Percentiles rank a stretch among this genome's conserved stretches.
Conservation (phyloP, 2,329 filamentous ascomycete species). For the Ophiostoma ulmi region DNA sequence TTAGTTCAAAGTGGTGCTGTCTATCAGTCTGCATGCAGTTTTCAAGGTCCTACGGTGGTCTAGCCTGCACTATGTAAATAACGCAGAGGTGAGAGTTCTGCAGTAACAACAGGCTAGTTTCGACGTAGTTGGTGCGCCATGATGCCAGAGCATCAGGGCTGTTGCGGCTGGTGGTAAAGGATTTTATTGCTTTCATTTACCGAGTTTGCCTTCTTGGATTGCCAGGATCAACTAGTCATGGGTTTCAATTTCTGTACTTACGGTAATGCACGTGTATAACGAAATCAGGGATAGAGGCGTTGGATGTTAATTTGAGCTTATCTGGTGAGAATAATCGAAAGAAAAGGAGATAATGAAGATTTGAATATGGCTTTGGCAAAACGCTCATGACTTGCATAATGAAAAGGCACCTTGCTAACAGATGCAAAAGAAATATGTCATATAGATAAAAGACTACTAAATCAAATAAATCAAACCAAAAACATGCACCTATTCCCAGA, state of each 20-base stretch:
- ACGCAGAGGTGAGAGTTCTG: neutral
- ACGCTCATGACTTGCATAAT: neutral
- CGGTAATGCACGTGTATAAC: too few species aligned
- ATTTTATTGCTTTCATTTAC: neutral
- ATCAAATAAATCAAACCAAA: neutral
- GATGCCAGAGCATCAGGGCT: neutral
- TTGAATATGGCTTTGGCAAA: neutral
- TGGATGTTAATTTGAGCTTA: too few species aligned
- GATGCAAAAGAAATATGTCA: neutral
- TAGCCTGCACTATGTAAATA: neutral
- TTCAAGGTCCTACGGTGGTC: neutral
- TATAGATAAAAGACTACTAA: neutral
- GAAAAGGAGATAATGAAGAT: too few species aligned
- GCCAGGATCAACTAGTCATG: too few species aligned
- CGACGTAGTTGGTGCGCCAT: neutral
- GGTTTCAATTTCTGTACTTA: too few species aligned
- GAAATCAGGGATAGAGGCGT: too few species aligned
- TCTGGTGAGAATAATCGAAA: too few species aligned
- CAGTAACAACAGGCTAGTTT: neutral
- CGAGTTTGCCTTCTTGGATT: too few species aligned
- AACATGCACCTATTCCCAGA: neutral
- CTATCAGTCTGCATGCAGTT: neutral
- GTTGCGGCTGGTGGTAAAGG: neutral
- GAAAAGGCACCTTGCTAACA: neutral
- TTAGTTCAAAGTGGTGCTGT: neutral